Conservation (phyloP, 306 rosid species). For the Cicer cuneatum region DNA sequence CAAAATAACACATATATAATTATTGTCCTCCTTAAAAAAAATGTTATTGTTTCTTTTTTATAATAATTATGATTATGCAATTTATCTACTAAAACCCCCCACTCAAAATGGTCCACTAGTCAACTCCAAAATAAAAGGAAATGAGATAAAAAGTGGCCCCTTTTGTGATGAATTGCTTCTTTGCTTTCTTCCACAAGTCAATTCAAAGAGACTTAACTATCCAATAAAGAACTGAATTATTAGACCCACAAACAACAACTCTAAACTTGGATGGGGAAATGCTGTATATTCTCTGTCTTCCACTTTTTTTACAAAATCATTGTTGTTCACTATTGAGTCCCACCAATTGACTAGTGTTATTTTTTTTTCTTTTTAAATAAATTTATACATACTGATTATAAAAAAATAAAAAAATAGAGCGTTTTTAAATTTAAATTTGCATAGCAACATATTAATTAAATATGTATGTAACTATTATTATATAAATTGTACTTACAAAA, state of each 20-base stretch:
- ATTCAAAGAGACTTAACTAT: not conserved
- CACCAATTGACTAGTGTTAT: not conserved
- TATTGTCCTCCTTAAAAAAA: too few relatives aligned
- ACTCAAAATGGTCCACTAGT: not conserved
- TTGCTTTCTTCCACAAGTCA: conserved; percentile 22
- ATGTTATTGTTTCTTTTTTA: too few relatives aligned
- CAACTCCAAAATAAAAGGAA: not conserved
- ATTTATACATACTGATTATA: too few relatives aligned
- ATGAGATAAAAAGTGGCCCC: conserved; percentile 1
- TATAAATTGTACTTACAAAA: too few relatives aligned
- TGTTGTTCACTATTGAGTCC: not conserved
- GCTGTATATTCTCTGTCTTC: conserved; percentile 6
- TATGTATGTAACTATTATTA: too few relatives aligned
- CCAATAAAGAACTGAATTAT: conserved; percentile 28
- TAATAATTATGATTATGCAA: not conserved
- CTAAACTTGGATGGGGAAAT: not conserved
- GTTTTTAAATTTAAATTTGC: too few relatives aligned
- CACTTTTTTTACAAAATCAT: not conserved
- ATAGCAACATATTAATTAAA: too few relatives aligned
- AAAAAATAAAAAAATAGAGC: too few relatives aligned
- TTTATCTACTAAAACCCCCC: not conserved
- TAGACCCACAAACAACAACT: conserved; percentile 16
- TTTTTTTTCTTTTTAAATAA: too few relatives aligned
- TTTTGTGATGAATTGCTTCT: not conserved
- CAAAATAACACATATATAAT: too few relatives aligned